Percentiles rank a stretch among this genome's conserved stretches.
Evolutionary conservation across 163 green algal species (phyloP).

Genomic region (Scenedesmus sp.): DNA sequence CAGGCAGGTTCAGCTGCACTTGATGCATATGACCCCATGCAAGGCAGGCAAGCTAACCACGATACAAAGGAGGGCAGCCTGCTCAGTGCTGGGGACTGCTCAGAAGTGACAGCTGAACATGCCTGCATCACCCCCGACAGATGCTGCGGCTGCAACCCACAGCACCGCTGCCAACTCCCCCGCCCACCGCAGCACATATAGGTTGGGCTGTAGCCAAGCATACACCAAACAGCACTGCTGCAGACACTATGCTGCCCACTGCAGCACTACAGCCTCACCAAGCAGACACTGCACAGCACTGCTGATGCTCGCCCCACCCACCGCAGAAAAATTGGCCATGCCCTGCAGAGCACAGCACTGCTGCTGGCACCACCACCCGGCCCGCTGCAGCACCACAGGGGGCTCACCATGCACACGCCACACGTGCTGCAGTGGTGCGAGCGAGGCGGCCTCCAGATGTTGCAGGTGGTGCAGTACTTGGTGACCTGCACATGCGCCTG

Average conservation of each 20-base stretch:
- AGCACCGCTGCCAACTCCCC: no score
- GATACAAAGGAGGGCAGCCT: no score
- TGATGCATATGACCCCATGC: no score
- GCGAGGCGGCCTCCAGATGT: conserved; percentile 74
- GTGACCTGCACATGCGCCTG: not conserved
- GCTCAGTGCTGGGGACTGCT: no score
- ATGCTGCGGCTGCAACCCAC: no score
- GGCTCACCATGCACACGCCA: conserved; percentile 72
- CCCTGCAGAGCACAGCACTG: not conserved
- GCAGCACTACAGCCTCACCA: no score
- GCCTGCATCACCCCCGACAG: no score
- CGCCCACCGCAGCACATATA: no score
- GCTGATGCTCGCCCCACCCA: not conserved
- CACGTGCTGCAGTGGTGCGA: conserved; percentile 74
- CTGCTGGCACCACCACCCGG: not conserved
- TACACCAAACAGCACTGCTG: not conserved
- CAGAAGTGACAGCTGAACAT: no score
- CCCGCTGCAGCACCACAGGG: not conserved
- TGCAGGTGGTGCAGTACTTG: conserved; percentile 72
- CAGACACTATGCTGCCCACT: not conserved
- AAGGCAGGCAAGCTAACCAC: no score
- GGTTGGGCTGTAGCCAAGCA: no score
- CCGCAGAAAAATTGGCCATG: not conserved
- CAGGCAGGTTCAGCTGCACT: no score
- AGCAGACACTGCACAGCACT: not conserved